Conservation (phyloP, 2,329 filamentous ascomycete genomes). For the Colletotrichum sp. region DNA sequence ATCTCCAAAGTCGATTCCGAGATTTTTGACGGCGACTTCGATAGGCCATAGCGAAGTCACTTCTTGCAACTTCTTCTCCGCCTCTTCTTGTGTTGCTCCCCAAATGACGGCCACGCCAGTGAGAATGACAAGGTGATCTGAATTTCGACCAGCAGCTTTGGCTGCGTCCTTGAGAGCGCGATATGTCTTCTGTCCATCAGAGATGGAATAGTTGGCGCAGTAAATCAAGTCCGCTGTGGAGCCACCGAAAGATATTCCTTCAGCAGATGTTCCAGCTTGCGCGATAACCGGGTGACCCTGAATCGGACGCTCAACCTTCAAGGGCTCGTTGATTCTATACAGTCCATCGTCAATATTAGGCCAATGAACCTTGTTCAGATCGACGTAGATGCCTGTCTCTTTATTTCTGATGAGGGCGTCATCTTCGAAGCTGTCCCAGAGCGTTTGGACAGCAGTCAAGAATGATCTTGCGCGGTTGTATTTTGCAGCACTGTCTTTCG, state of each 20-base stretch:
- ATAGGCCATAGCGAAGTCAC: not conserved
- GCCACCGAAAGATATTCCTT: not conserved
- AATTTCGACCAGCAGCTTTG: not conserved
- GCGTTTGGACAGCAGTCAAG: not conserved
- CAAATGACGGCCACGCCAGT: not conserved
- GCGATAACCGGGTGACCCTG: conserved; percentile 12
- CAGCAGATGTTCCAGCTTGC: conserved; percentile 7
- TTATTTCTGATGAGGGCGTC: not conserved
- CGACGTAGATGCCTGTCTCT: not conserved
- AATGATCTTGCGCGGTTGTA: not conserved
- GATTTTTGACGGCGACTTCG: not conserved
- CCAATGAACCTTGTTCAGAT: not conserved
- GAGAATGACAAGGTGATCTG: not conserved
- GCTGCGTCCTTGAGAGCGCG: conserved; percentile 3
- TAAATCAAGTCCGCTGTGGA: conserved; percentile 9
- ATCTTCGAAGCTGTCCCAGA: not conserved
- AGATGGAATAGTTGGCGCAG: conserved; percentile 17
- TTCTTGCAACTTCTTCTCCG: not conserved
- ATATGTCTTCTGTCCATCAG: conserved; percentile 5
- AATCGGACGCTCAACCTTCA: conserved; percentile 5
- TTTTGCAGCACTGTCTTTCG: not conserved
- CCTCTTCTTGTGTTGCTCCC: not conserved
- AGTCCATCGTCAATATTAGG: not conserved
- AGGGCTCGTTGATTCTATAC: not conserved
- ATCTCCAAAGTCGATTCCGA: not conserved